Percentiles rank a stretch among this genome's conserved stretches.
Evolutionary conservation across 345 rosid species (phyloP).

Genomic region (Litchi chinensis): DNA sequence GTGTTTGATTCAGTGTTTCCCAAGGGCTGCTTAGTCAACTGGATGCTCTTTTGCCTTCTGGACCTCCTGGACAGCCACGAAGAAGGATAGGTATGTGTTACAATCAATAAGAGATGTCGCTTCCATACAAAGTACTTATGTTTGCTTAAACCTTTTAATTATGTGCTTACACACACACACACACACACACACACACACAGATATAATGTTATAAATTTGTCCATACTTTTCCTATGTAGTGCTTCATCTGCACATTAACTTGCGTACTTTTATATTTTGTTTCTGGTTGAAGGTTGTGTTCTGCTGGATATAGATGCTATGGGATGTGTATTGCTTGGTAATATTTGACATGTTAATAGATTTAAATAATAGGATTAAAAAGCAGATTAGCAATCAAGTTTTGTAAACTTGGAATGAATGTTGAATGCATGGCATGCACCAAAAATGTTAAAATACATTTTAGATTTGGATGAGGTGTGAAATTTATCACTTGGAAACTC

Average conservation of each 20-base stretch:
- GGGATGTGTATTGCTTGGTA: neutral
- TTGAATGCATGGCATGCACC: slow-evolving; percentile 1
- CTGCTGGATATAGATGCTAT: neutral
- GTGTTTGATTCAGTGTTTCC: slow-evolving; percentile 54
- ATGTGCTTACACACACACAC: too few relatives aligned
- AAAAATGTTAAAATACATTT: slow-evolving; percentile 3
- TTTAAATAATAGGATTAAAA: neutral
- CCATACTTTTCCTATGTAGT: neutral
- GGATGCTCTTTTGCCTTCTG: slow-evolving; percentile 73
- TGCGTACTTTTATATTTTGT: neutral
- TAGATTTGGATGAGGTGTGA: slow-evolving; percentile 1
- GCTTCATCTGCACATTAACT: neutral
- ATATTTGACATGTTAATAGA: neutral
- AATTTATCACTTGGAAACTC: slow-evolving; percentile 7
- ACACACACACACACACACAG: too few relatives aligned
- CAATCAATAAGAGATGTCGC: neutral
- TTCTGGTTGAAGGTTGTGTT: neutral
- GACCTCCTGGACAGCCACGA: slow-evolving; percentile 73
- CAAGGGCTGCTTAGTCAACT: slow-evolving; percentile 56
- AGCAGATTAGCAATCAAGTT: neutral
- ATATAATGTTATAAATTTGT: too few relatives aligned
- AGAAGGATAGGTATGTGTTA: slow-evolving; percentile 67
- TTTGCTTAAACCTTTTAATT: slow-evolving; percentile 8
- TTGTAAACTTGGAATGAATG: neutral
- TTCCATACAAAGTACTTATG: neutral